Conservation (phyloP, 257 asterid species). For the Solanum virginianum region DNA sequence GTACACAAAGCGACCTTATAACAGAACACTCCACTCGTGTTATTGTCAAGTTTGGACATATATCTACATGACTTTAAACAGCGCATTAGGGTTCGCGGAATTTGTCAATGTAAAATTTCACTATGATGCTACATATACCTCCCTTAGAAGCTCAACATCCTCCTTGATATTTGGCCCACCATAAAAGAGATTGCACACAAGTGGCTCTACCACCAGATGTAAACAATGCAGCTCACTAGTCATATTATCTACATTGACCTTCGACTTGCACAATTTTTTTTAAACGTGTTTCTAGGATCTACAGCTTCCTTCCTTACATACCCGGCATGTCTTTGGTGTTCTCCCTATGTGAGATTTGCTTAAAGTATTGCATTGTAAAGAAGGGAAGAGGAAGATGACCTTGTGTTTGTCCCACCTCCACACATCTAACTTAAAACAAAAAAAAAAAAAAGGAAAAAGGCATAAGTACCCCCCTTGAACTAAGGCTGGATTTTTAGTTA, state of each 20-base stretch:
- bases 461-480: not conserved
- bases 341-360: not conserved
- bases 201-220: not conserved
- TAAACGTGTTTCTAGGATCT: not conserved
- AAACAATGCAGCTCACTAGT: not conserved
- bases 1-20: not conserved
- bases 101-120: not conserved
- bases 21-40: not conserved
- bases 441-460: not conserved
- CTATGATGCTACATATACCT: not conserved
- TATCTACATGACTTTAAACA: not conserved
- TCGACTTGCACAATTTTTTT: not conserved
- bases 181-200: not conserved
- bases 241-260: not conserved
- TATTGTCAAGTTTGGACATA: not conserved
- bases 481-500: not conserved
- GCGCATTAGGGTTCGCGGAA: not conserved
- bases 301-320: not conserved
- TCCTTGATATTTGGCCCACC: not conserved
- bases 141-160: not conserved
- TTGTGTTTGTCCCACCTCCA: not conserved
- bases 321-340: not conserved
- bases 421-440: not conserved
- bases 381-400: not conserved
- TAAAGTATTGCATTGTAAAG: not conserved